Evolutionary conservation across 2,329 filamentous ascomycete genomes (phyloP), one percentile per base, ranked within the genome.

Genomic region (Talaromyces rugulosus): DNA sequence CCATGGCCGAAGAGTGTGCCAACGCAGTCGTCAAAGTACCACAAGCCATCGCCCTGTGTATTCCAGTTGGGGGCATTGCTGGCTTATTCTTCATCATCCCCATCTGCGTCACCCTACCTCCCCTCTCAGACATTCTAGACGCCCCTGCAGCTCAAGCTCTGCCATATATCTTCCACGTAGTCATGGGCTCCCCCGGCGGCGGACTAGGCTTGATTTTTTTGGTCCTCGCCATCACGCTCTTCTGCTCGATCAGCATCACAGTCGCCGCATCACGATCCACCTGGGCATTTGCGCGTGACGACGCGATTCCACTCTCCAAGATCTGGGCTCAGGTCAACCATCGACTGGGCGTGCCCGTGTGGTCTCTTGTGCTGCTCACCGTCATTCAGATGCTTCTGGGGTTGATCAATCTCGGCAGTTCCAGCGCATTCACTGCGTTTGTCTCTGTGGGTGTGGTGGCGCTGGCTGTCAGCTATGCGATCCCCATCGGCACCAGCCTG

Each of bases 1-100:
- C 82, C 8, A 87, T 87, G 85, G 84, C 84, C 1, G 85, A 87
- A 72, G 85, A 87, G 70, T 84, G 82, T 42, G 70, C 77, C 7
- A 77, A 85, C 57, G 82, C 85, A 1, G 77, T 81, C 4, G 64
- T 81, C 27, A 82, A 82, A 66, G 73, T 86, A 0, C 83, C 83
- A 0, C 80, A 76, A 36, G 83, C 83, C 9, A 78, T 86, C 58
- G 75, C 80, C 8, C 75, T 83, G 3, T 81, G 79, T 60, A 74
- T 85, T 3, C 82, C 83, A 0, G 78, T 86, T 16, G 82, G 81
- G 9, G 82, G 82, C 0, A 74, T 83, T 47, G 80, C 81, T 0
- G 83, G 83, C 0, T 68, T 86, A 0, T 83, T 85, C 69, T 85
- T 85, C 67, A 78, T 83, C 62, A 77, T 85, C 16, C 83, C 83